Evolutionary conservation across 2,329 filamentous ascomycete species (phyloP), one percentile per base, ranked within the genome.

Genomic region (Phoma herbarum): DNA sequence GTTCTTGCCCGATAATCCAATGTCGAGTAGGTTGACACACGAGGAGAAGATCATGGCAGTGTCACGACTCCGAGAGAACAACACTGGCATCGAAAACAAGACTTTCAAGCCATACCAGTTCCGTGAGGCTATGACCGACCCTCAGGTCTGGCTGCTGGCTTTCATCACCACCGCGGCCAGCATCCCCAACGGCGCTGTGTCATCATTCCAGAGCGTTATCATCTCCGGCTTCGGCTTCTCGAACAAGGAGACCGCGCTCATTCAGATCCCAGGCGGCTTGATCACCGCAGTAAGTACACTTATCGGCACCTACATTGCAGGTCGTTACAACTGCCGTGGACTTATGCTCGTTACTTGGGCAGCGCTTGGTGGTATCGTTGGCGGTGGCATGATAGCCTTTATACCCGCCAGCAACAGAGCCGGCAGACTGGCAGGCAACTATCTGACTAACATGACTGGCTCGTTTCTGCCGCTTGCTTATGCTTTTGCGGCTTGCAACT

Each of bases 31-130:
- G 8, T 60, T 74, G 12, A 65, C 50, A 2, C 56, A 59, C 6
- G 39, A 46, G 1, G 62, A 72, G 29, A 68, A 69, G 44, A 50
- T 66, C 4, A 47, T 62, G 48, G 77, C 78, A 0, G 66, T 80
- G 11, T 74, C 79, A 48, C 76, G 80, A 2, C 71, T 83, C 0
- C 73, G 78, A 8, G 73, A 74, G 18, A 83, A 84, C 59, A 77
- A 81, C 52, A 83, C 79, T 2, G 82, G 82, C n/a, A 82, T 83
- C 31, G 80, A 82, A 57, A 83, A 81, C 67, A 81, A 79, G 43
- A 71, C 77, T 10, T 79, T 83, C 71, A 83, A 84, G 56, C 64
- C 64, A 20, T 59, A 71, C 3, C 82, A 84, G 54, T 73, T 81
- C 26, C 29, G 74, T 8, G 82, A 84, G 62, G 75, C 75, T 7